Evolutionary conservation across 345 rosid species (phyloP).

Genomic region (Pugionium dolabratum): DNA sequence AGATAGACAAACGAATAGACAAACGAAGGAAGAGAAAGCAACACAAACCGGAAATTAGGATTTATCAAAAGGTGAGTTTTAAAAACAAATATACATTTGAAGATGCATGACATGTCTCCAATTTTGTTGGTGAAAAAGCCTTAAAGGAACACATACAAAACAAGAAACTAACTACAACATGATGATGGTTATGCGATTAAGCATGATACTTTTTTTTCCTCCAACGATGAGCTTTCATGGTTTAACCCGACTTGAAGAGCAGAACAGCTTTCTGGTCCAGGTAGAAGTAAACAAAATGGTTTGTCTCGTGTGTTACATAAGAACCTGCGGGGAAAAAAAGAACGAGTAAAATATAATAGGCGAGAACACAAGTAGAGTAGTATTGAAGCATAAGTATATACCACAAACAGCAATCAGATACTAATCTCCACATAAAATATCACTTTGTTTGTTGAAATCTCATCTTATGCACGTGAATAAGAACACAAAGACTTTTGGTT

Average conservation of each 20-base stretch:
- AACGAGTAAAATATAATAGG: background rate
- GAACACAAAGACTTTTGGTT: background rate
- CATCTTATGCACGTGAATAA: background rate
- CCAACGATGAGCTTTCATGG: slow-evolving; percentile 20
- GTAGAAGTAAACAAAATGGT: slow-evolving; percentile 94
- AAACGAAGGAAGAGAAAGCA: background rate
- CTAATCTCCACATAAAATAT: background rate
- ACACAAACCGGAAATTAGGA: slow-evolving; percentile 1
- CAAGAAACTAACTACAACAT: slow-evolving; percentile 34
- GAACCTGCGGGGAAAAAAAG: slow-evolving; percentile 59
- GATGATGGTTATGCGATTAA: slow-evolving; percentile 23
- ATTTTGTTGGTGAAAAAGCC: slow-evolving; percentile 27
- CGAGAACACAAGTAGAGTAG: slow-evolving; percentile 1
- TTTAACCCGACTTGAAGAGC: slow-evolving; percentile 89
- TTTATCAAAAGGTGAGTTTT: slow-evolving; percentile 18
- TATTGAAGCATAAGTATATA: too few relatives aligned
- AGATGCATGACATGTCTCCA: slow-evolving; percentile 30
- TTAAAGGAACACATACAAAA: slow-evolving; percentile 6
- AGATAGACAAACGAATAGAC: background rate
- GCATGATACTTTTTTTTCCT: background rate
- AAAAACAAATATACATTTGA: slow-evolving; percentile 34
- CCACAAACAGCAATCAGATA: slow-evolving; percentile 5
- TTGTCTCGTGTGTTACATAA: slow-evolving; percentile 95
- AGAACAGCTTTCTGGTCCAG: slow-evolving; percentile 90
- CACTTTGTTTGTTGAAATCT: background rate